Conservation (phyloP, 208 protist genomes). For the Crithidia thermophila region DNA sequence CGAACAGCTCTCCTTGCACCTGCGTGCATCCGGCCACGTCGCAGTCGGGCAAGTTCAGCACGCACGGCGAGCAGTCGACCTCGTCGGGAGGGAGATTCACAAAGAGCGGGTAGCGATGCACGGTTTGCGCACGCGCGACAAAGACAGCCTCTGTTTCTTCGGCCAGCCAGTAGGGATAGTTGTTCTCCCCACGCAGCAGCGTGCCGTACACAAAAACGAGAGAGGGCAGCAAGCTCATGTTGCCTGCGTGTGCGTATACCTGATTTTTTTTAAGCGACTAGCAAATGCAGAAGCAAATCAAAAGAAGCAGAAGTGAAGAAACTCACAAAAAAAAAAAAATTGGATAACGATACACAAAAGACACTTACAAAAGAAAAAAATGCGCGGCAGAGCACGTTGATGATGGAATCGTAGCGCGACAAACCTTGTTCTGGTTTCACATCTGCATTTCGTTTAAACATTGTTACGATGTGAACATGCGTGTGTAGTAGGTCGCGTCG, state of each 20-base stretch:
- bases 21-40: conserved; percentile 28
- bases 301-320: conserved; percentile 2
- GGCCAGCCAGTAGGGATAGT: conserved; percentile 75
- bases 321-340: conserved; percentile 1
- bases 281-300: conserved; percentile 20
- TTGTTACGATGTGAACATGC: not conserved
- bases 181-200: conserved; percentile 65
- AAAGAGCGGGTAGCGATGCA: conserved; percentile 62
- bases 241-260: too few species aligned
- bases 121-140: conserved; percentile 43
- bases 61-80: conserved; percentile 51
- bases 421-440: too few species aligned
- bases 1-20: conserved; percentile 69
- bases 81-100: conserved; percentile 48
- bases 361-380: not conserved
- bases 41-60: conserved; percentile 48
- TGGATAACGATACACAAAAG: not conserved
- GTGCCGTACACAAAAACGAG: conserved; percentile 81
- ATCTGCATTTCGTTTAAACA: too few species aligned
- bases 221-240: conserved; percentile 15
- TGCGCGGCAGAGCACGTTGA: not conserved
- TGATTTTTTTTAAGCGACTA: too few species aligned
- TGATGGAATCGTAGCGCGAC: too few species aligned
- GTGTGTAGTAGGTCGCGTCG: not conserved
- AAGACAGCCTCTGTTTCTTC: conserved; percentile 49